Percentiles rank a stretch among this genome's conserved stretches.
Evolutionary conservation across 2,329 filamentous ascomycete species (phyloP).

Genomic region (Sordariomycetes sp.): DNA sequence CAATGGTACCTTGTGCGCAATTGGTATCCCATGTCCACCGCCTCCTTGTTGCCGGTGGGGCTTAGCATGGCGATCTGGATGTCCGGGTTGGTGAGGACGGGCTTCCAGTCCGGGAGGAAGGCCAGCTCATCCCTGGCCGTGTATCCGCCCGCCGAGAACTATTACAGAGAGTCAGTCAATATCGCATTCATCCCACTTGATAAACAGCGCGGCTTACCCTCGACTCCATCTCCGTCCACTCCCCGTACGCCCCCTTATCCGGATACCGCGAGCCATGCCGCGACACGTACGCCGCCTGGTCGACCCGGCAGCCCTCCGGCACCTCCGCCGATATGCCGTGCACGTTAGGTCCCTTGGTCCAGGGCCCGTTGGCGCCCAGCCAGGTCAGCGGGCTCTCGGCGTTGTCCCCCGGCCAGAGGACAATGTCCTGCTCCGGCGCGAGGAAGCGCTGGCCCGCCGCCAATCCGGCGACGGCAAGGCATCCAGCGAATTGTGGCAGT

Average conservation of each 20-base stretch:
- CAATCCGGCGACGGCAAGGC: background rate
- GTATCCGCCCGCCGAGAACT: conserved; percentile 44
- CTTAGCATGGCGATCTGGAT: conserved; percentile 49
- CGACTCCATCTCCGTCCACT: conserved; percentile 39
- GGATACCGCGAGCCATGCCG: conserved; percentile 55
- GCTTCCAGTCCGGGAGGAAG: conserved; percentile 49
- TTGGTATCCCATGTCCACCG: conserved; percentile 42
- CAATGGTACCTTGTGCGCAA: conserved; percentile 28
- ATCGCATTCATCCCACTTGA: background rate
- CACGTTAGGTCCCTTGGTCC: conserved; percentile 42
- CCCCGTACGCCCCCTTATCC: conserved; percentile 46
- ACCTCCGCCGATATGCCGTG: conserved; percentile 41
- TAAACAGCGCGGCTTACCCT: conserved; percentile 19
- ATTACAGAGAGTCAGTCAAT: background rate
- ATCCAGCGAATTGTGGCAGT: background rate
- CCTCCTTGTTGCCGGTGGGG: conserved; percentile 52
- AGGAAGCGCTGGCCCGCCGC: background rate
- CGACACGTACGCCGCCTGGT: conserved; percentile 48
- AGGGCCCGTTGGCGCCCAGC: conserved; percentile 43
- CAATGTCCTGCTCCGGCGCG: conserved; percentile 1
- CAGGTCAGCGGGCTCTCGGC: conserved; percentile 26
- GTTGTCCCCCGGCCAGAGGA: background rate
- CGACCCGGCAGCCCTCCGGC: conserved; percentile 45
- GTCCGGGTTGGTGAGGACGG: conserved; percentile 41
- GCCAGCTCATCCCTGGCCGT: conserved; percentile 38